Evolutionary conservation across 1,284 basidiomycete genomes (phyloP).

Genomic region (Leccinum pachyderme): DNA sequence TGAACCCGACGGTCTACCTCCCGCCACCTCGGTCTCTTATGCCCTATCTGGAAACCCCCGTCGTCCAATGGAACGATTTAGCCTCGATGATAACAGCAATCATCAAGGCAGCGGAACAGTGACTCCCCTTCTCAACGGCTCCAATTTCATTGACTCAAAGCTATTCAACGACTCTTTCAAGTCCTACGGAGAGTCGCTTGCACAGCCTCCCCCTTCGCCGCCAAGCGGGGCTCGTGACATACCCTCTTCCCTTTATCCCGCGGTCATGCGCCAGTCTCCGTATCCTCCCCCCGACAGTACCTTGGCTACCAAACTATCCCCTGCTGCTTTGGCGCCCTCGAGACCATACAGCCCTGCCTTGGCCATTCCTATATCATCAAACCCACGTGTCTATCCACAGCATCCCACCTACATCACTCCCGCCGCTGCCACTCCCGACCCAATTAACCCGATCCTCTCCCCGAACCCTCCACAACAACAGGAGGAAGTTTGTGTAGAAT

Average conservation of each 20-base stretch:
- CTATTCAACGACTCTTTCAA: slow-evolving; percentile 33
- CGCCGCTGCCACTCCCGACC: slow-evolving; percentile 45
- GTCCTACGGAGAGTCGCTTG: slow-evolving; percentile 25
- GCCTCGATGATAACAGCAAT: slow-evolving; percentile 42
- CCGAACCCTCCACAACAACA: slow-evolving; percentile 47
- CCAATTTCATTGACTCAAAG: slow-evolving; percentile 28
- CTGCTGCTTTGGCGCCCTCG: slow-evolving; percentile 45
- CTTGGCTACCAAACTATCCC: slow-evolving; percentile 33
- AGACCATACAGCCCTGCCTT: slow-evolving; percentile 48
- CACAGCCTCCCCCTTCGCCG: slow-evolving; percentile 25
- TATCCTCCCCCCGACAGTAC: slow-evolving; percentile 41
- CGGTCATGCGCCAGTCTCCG: slow-evolving; percentile 46
- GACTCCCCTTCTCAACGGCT: slow-evolving; percentile 36
- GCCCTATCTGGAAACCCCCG: slow-evolving; percentile 40
- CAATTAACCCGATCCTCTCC: slow-evolving; percentile 59
- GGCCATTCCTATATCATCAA: slow-evolving; percentile 57
- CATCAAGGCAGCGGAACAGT: slow-evolving; percentile 25
- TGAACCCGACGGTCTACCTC: slow-evolving; percentile 33
- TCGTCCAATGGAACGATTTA: slow-evolving; percentile 49
- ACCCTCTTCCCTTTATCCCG: slow-evolving; percentile 34
- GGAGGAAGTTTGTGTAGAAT: slow-evolving; percentile 93
- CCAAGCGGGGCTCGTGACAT: slow-evolving; percentile 30
- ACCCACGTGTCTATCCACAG: slow-evolving; percentile 64
- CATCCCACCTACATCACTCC: slow-evolving; percentile 75
- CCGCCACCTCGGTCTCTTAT: slow-evolving; percentile 40